Evolutionary conservation across 495 filamentous ascomycete species (phyloP).

Genomic region (Patellaria atrata): DNA sequence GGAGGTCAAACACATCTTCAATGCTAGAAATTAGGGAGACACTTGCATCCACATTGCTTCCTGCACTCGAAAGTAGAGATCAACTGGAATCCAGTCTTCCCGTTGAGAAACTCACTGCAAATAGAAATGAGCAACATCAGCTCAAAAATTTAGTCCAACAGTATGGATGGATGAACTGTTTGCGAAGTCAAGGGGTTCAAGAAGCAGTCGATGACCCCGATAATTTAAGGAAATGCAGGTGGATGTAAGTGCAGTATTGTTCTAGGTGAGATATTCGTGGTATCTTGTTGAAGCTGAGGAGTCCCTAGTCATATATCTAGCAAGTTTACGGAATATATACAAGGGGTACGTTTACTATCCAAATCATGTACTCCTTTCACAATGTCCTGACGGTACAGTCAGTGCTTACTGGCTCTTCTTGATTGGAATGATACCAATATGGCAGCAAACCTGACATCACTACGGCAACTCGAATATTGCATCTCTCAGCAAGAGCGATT

Average conservation of each 20-base stretch:
- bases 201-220: slow-evolving; percentile 14
- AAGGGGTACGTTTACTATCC: slow-evolving; percentile 14
- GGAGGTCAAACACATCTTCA: slow-evolving; percentile 11
- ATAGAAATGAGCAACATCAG: slow-evolving; percentile 22
- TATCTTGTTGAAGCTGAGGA: too few relatives aligned
- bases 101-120: slow-evolving; percentile 12
- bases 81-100: slow-evolving; percentile 5
- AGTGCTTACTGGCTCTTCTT: slow-evolving; percentile 19
- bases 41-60: slow-evolving; percentile 20
- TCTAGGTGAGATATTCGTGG: background rate
- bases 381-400: background rate
- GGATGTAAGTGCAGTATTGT: slow-evolving; percentile 18
- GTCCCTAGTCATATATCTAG: slow-evolving; percentile 23
- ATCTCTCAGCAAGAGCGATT: slow-evolving; percentile 26
- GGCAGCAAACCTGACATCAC: slow-evolving; percentile 1
- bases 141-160: slow-evolving; percentile 19
- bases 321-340: slow-evolving; percentile 27
- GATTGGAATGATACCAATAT: slow-evolving; percentile 16
- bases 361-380: background rate
- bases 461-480: slow-evolving; percentile 21
- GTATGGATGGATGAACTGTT: slow-evolving; percentile 28
- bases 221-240: slow-evolving; percentile 20
- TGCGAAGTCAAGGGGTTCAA: slow-evolving; percentile 19
- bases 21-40: slow-evolving; percentile 26
- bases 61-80: slow-evolving; percentile 16